Evolutionary conservation across 352 stramenopile genomes (phyloP), one percentile per base, ranked within the genome.

Genomic region (Globisporangium takayamanum): DNA sequence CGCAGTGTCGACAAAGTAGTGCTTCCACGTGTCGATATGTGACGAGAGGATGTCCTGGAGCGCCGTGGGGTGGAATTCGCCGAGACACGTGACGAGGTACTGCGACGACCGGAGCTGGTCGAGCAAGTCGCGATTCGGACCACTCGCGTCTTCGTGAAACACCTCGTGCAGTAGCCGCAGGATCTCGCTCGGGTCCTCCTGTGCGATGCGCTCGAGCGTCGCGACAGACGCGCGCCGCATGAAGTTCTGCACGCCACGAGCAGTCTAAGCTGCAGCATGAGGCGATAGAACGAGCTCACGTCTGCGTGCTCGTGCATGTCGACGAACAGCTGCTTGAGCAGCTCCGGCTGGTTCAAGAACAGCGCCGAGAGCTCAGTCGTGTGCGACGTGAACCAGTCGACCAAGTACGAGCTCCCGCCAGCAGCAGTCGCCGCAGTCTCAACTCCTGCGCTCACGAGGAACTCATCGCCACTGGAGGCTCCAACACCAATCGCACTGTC

Each of bases 371-470:
- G 66, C 36, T 92, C 76, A 22, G 54, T 55, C 11, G 71, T 65
- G 60, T 92, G 79, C 0, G 72, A 72, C 0, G 65, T 64, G 60
- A 89, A 87, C 81, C 81, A 92, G 42, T 88, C 78, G 8, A 77
- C 36, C 15, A 89, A 53, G 12, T 78, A 58, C 36, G 64, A 51
- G 2, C 54, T 48, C 14, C 62, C 66, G n/a, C 20, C 50, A 0
- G 50, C 30, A 20, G 16, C 50, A 11, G 42, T 26, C 7, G 67
- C 64, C 2, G 45, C 26, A 0, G 54, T 16, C 12, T 50, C 49
- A 20, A 65, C 20, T 11, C 55, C 39, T n/a, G 52, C 25, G 22
- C 59, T 15, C 22, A 28, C 15, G 33, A 66, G 39, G 56, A 64
- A 59, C 18, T 55, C 49, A 0, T 44, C 55, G 11, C 47, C 60